Evolutionary conservation across 1,139 yeast species (phyloP).

Genomic region (Lodderomyces theae): DNA sequence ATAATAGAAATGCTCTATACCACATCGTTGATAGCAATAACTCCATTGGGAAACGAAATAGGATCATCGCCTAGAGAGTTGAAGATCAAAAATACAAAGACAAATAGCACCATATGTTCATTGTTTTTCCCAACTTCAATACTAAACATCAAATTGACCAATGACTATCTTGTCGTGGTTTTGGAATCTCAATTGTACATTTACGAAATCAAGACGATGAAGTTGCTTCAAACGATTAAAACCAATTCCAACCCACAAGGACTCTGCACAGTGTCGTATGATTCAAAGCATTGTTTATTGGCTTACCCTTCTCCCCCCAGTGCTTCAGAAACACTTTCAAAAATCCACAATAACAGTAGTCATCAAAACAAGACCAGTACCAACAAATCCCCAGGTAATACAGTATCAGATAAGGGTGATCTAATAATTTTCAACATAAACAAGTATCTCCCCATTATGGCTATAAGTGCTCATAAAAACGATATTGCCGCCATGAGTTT

Average conservation of each 20-base stretch:
- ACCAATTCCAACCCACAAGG: constrained; percentile 69
- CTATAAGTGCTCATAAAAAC: constrained; percentile 91
- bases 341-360: constrained; percentile 2
- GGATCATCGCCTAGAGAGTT: constrained; percentile 77
- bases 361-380: constrained; percentile 1
- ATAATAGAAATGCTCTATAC: constrained; percentile 89
- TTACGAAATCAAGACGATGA: constrained; percentile 87
- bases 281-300: constrained; percentile 57
- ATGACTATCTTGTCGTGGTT: constrained; percentile 69
- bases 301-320: constrained; percentile 87
- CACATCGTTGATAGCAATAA: constrained; percentile 83
- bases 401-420: constrained; percentile 70
- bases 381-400: constrained; percentile 40
- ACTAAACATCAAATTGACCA: constrained; percentile 72
- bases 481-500: constrained; percentile 75
- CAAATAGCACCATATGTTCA: constrained; percentile 73
- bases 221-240: constrained; percentile 82
- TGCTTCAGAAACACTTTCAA: constrained; percentile 34
- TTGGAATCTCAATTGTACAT: constrained; percentile 84
- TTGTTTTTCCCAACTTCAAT: constrained; percentile 85
- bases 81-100: constrained; percentile 77
- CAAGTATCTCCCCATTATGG: constrained; percentile 78
- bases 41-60: constrained; percentile 84
- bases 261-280: constrained; percentile 65
- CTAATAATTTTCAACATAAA: constrained; percentile 80